These are phyloP conservation scores for Aspergillus funiculosus DNA, from an alignment of 495 filamentous ascomycete genomes.

Conservation along the genomic window DNA sequence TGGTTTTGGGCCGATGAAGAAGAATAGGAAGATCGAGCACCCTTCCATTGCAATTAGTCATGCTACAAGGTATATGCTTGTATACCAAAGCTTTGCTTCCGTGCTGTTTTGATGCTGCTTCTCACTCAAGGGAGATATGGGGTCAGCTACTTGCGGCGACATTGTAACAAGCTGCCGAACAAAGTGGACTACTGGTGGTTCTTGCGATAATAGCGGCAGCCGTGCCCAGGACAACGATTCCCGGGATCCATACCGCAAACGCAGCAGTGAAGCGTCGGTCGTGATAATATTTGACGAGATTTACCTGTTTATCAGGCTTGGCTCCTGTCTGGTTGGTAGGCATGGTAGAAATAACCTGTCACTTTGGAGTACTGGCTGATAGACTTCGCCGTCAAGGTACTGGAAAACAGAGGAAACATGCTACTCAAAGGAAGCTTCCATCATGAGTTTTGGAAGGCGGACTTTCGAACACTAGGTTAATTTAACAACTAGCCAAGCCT, in stretches of 20 bases:
- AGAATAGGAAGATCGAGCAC: constrained; percentile 6
- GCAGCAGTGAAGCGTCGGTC: not conserved
- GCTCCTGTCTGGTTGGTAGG: too few species aligned
- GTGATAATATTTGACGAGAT: constrained; percentile 4
- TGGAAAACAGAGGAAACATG: too few species aligned
- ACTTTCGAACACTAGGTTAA: too few species aligned
- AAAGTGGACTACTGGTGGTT: constrained; percentile 2
- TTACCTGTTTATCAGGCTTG: not conserved
- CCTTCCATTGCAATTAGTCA: too few species aligned
- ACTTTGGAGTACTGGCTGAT: too few species aligned
- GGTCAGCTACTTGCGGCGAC: not conserved
- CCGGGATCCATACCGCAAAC: constrained; percentile 1
- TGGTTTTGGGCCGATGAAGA: constrained; percentile 1
- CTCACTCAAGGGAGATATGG: not conserved
- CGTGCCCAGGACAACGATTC: constrained; percentile 1
- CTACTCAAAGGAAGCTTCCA: too few species aligned
- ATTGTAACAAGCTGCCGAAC: constrained; percentile 1
- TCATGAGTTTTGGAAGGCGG: too few species aligned
- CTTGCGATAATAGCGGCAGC: constrained; percentile 3
- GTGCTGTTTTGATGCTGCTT: not conserved
- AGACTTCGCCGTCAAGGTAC: too few species aligned
- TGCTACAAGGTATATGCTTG: not conserved
- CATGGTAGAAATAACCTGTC: too few species aligned
- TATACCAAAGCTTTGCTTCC: not conserved
- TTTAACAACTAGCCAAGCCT: too few species aligned